Base-by-base conservation (phyloP, 495 filamentous ascomycete genomes). In the Ascobolus immersus region DNA sequence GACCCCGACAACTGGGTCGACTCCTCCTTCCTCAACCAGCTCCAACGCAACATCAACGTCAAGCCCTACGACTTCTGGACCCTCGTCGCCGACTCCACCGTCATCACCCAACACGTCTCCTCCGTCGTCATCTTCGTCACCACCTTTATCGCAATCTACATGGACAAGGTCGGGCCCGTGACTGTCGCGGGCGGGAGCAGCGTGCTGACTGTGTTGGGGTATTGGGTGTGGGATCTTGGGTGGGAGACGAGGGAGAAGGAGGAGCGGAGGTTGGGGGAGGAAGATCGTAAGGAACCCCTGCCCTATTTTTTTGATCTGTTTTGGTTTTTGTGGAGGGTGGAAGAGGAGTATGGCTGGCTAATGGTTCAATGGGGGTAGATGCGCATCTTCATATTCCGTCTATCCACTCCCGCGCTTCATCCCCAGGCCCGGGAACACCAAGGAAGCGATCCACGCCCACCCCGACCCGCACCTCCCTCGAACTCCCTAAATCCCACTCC, bases 1-100 rank as follows among this genome's bases (percentile, higher is more conserved):
- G 79, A 91, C 52, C 84, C 89, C 13, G 86, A 96, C 55, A 96
- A 96, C 50, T 94, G 93, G 54, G 94, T 89, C 31, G 86, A 96
- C 50, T 77, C 81, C 49, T 91, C 81, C 15, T 96, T 96, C 44
- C 73, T 96, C 36, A 82, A 89, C 45, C 78, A 92, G 41, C 66
- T 96, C 7, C 89, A 96, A 51, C 73, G 84, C 15, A 96, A 96
- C 51, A 86, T 84, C 9, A 71, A 81, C 12, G 69, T 94, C 25
- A 73, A 81, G 27, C 82, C 86, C 0, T 96, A 96, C 48, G 80
- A 94, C 48, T 96, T 96, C 57, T 96, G 89, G 81, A 78, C 81
- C 2, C 62, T 96, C 4, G 77, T 94, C 23, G 75, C 80, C 37
- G 86, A 93, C 47, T 82, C 77, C 9, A 96, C 86, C 4, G 80